A percentile compares a stretch with the other conserved stretches of the same genome.
phyloP scores from a whole-genome alignment of 306 rosid species.

The Cyamopsis tetragonoloba region DNA sequence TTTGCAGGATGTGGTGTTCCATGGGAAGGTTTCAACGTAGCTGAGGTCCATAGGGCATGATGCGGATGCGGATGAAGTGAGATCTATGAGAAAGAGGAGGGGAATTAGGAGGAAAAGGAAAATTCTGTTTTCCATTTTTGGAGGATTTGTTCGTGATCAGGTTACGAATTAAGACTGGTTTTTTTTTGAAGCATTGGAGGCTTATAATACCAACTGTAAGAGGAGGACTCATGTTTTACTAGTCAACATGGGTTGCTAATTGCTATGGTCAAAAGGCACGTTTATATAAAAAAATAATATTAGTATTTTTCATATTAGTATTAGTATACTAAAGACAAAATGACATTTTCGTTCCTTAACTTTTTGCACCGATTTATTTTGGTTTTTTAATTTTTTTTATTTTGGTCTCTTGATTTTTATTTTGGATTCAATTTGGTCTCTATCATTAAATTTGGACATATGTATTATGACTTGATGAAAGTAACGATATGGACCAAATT shows the following conservation, averaged over 20 bases:
- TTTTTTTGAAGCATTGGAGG: neutral
- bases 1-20: slow-evolving; percentile 66
- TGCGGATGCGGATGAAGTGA: neutral
- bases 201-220: neutral
- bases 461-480: no score
- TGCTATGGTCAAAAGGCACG: neutral
- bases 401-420: no score
- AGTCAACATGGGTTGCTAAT: slow-evolving; percentile 23
- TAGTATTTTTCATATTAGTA: no score
- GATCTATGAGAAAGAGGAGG: slow-evolving; percentile 2
- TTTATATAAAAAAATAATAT: neutral
- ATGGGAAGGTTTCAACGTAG: slow-evolving; percentile 61
- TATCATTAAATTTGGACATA: no score
- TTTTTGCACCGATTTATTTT: no score
- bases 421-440: no score
- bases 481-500: no score
- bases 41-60: slow-evolving; percentile 69
- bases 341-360: no score
- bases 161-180: neutral
- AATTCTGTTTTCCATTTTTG: slow-evolving; percentile 20
- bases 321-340: no score
- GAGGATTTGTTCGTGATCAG: neutral
- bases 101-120: neutral
- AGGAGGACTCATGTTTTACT: neutral
- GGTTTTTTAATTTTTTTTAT: no score